Base-by-base conservation (phyloP, 805 yeast genomes). In the Candida germanica region DNA sequence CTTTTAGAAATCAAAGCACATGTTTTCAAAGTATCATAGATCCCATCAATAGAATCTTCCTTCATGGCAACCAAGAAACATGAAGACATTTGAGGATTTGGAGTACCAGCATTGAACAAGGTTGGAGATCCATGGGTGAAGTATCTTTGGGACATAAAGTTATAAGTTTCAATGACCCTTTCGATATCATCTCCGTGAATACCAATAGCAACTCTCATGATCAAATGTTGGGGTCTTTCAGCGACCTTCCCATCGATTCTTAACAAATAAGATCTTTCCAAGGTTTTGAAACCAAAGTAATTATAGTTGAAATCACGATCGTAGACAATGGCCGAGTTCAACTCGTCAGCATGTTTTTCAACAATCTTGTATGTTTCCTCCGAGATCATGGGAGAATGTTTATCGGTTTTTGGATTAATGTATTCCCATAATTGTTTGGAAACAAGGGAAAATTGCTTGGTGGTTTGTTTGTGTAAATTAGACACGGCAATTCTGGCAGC, bases 401-500 rank as follows among this genome's bases (percentile, higher is more conserved):
- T 65, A 25, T 73, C 82, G 33, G 84, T 89, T 52, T 79, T 80
- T 30, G 96, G 95, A 60, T 88, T 87, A 47, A 83, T 69, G 58
- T 87, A 91, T 46, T 71, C 71, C 62, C 80, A 87, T 49, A 91
- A 71, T 40, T 82, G 81, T 42, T 74, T 73, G 37, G 85, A 66
- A 32, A 87, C 95, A 50, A 79, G 80, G 26, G 94, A 82, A 52
- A 85, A 91, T 54, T 74, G 83, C 62, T 85, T 84, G 42, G 87
- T 84, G 35, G 97, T 89, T 66, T 88, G 95, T 66, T 89, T 89
- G 70, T 91, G 97, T 56, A 93, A 73, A 61, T 87, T 87, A 27
- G 96, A 86, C 37, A 93, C 82, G 14, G 98, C 97, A 43, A 91
- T 83, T 68, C 98, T 81, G 23, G 98, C 97, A 36, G 97, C 97